Base-by-base conservation (phyloP, 2,329 filamentous ascomycete species). In the Escovopsis sp. region DNA sequence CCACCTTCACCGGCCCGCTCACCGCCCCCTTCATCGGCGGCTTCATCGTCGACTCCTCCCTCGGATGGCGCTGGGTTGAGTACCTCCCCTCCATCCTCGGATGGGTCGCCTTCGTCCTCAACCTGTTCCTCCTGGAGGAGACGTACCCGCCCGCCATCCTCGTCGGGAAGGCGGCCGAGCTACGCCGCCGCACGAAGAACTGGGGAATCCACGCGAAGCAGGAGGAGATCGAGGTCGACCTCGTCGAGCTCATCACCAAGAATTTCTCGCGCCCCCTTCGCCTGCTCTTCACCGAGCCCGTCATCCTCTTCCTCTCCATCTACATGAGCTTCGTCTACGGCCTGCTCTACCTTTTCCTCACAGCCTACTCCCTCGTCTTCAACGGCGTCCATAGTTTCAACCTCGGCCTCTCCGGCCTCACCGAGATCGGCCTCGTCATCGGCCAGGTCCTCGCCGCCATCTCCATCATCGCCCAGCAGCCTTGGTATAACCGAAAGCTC, bases 331-430 rank as follows among this genome's bases (percentile, higher is more conserved):
- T 84, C 56, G 75, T 81, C 53, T 86, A 87, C 49, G 79, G 66
- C 13, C 64, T 90, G 1, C 70, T 93, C 1, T 93, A 90, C 50
- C 75, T 88, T 18, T 90, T 90, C 62, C 65, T 94, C 35, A 87
- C 83, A 0, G 81, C 84, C 1, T 92, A 92, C 47, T 78, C 81
- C 1, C 70, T 90, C 31, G 79, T 92, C 33, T 93, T 90, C 58
- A 64, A 78, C 41, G 63, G 66, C 19, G 66, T 86, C 4, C 79
- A 93, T 54, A 67, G 70, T 44, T 79, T 88, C 61, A 72, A 60
- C 25, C 48, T 66, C 2, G 86, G 86, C 38, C 57, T 82, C 14
- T 70, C 76, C 4, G 86, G 85, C 2, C 66, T 94, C 5, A 76
- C 84, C 5, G 93, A 86, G 54, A 83, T 94, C 47, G 86, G 85